Base-by-base conservation (phyloP, 2,329 filamentous ascomycete genomes). In the Arthrinium puccinioides region DNA sequence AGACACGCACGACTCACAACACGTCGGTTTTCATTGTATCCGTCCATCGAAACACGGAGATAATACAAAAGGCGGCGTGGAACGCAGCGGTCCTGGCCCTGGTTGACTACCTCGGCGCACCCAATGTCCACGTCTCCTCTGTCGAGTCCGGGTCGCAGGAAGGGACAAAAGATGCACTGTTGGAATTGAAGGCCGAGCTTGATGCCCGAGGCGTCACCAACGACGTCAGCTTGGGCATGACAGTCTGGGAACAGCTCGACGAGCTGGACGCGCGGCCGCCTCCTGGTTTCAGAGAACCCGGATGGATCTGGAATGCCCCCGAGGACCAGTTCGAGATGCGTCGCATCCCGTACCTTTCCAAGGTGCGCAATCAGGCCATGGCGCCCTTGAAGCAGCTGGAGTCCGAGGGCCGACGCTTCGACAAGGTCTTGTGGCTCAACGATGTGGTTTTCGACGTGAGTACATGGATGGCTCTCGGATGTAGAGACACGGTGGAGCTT, bases 71-170 rank as follows among this genome's bases (percentile, higher is more conserved):
- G 13, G 63, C 59, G 8, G 66, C 75, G 40, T 84, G 81, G 79
- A 76, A 70, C 45, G 56, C 68, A 11, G 75, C 73, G 3, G 59
- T 85, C 2, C 43, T 81, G 1, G 62, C 69, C 3, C 60, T 85
- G 20, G 67, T 74, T 23, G 61, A 69, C 43, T 62, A 69, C 29
- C 60, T 84, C 6, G 80, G 82, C 1, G 54, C 69, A 2, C 69
- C 72, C 13, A 82, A 83, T 51, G 72, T 84, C 4, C 82, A 73
- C 53, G 67, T 87, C 39, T 76, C 73, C 23, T 71, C 84, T 15
- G 71, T 79, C 47, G 81, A 85, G 56, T 81, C 76, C 35, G 81
- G 81, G 3, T 82, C 78, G 40, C 79, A 74, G 56, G 82, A 86
- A 55, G 61, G 76, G 38, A 79, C 78, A 5, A 84, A 84, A 52